Evolutionary conservation across 2,329 filamentous ascomycete genomes (phyloP).

Genomic region (Trichoderma sp.): DNA sequence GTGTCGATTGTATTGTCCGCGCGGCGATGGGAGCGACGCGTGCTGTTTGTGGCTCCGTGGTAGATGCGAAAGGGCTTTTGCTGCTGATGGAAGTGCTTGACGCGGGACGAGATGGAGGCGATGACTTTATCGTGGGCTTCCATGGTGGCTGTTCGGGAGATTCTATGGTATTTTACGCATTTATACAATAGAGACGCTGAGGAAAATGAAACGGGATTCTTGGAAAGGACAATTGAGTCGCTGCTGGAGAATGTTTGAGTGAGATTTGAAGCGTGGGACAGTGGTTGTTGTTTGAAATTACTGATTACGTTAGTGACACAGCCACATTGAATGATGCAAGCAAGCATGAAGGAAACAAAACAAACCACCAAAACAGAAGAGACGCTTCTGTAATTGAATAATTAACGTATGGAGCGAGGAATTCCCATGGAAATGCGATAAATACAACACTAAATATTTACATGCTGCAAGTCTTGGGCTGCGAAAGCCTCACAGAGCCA

Average conservation of each 20-base stretch:
- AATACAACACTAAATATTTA: no score
- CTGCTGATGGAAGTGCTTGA: constrained; percentile 42
- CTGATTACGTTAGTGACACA: constrained; percentile 9
- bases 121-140: constrained; percentile 46
- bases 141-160: constrained; percentile 26
- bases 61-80: constrained; percentile 66
- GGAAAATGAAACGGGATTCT: neutral
- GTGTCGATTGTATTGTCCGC: constrained; percentile 63
- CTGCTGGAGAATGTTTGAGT: neutral
- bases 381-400: neutral
- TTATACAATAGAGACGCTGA: neutral
- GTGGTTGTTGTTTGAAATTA: neutral
- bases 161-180: neutral
- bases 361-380: neutral
- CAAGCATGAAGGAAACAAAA: neutral
- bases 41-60: constrained; percentile 75
- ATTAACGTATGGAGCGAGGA: no score
- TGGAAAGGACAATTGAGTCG: neutral
- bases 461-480: no score
- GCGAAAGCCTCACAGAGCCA: no score
- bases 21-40: constrained; percentile 53
- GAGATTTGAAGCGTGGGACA: neutral
- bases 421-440: no score
- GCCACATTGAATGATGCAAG: neutral
- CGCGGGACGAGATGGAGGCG: constrained; percentile 40